phyloP scores from a whole-genome alignment of 495 filamentous ascomycete genomes.

The Neurospora sp. region DNA sequence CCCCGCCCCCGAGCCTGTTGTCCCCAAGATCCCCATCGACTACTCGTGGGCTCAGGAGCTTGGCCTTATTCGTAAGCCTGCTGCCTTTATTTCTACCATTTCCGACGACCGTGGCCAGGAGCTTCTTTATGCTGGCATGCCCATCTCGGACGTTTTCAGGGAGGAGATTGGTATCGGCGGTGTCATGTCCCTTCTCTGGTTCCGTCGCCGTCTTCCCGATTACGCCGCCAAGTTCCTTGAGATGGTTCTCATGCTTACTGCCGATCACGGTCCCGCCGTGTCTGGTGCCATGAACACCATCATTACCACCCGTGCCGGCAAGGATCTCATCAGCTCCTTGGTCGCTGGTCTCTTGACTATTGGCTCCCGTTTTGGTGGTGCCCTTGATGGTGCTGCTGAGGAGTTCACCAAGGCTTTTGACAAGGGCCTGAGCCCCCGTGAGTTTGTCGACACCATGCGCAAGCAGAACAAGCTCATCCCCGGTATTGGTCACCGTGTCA shows the following conservation, averaged over 20 bases:
- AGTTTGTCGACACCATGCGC: constrained; percentile 97
- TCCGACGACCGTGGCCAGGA: constrained; percentile 99
- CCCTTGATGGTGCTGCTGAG: constrained; percentile 92
- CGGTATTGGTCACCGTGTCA: constrained; percentile 97
- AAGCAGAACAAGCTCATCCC: constrained; percentile 99
- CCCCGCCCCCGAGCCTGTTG: constrained; percentile 77
- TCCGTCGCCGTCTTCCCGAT: constrained; percentile 92
- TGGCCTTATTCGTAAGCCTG: constrained; percentile 97
- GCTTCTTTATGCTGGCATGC: constrained; percentile 96
- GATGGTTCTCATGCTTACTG: constrained; percentile 99
- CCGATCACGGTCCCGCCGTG: constrained; percentile 96
- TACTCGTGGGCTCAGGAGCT: constrained; percentile 99
- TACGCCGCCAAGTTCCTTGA: constrained; percentile 98
- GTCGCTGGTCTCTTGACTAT: constrained; percentile 97
- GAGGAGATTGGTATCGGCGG: constrained; percentile 98
- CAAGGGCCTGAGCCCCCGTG: constrained; percentile 94
- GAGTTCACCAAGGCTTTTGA: constrained; percentile 98
- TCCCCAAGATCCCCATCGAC: constrained; percentile 99
- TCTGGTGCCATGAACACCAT: constrained; percentile 99
- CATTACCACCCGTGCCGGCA: constrained; percentile 97
- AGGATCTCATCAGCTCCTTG: constrained; percentile 91
- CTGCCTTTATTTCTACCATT: constrained; percentile 99
- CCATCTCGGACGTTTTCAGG: constrained; percentile 97
- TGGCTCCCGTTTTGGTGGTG: constrained; percentile 96
- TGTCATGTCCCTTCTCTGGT: constrained; percentile 99